Conservation (phyloP, 1,284 basidiomycete genomes). For the Puccinia hordei region DNA sequence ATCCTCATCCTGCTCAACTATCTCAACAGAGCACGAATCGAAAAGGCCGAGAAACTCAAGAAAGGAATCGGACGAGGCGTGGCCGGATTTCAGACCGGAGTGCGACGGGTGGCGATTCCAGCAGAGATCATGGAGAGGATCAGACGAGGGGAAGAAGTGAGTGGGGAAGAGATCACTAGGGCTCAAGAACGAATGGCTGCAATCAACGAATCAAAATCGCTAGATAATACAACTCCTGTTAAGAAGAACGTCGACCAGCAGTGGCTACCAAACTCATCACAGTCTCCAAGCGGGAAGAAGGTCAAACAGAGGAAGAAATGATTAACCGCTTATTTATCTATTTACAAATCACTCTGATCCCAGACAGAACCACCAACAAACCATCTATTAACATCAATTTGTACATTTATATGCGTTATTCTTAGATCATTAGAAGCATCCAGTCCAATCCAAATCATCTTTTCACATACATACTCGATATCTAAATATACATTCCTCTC, state of each 20-base stretch:
- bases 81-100: slow-evolving; percentile 35
- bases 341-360: background rate
- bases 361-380: too few species aligned
- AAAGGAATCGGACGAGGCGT: slow-evolving; percentile 46
- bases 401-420: too few species aligned
- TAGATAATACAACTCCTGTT: background rate
- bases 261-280: slow-evolving; percentile 12
- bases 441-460: too few species aligned
- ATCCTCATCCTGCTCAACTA: slow-evolving; percentile 9
- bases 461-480: too few species aligned
- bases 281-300: slow-evolving; percentile 1
- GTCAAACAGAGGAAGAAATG: slow-evolving; percentile 11
- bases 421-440: too few species aligned
- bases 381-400: too few species aligned
- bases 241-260: slow-evolving; percentile 23
- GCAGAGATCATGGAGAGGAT: slow-evolving; percentile 41
- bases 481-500: too few species aligned
- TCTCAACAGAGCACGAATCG: background rate
- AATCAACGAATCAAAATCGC: background rate
- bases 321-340: background rate
- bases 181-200: slow-evolving; percentile 31
- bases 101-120: slow-evolving; percentile 36
- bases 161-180: slow-evolving; percentile 39
- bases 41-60: slow-evolving; percentile 24
- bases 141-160: slow-evolving; percentile 41